phyloP scores from a whole-genome alignment of 768 basidiomycete species.

The Lactarius quietus region DNA sequence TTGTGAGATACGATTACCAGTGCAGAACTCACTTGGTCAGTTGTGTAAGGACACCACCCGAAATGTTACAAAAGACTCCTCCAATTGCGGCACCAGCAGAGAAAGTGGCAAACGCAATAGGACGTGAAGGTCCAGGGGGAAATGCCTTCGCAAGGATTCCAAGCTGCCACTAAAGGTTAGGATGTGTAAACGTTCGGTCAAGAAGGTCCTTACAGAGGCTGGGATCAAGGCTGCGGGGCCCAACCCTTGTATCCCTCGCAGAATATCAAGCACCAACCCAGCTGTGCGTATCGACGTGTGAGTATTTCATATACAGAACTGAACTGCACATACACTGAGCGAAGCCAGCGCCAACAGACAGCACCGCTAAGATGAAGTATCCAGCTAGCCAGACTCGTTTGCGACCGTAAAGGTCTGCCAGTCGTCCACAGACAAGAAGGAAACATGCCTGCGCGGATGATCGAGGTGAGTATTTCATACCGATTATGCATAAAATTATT shows the following conservation, averaged over 20 bases:
- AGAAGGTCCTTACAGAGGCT: slow-evolving; percentile 48
- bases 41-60: slow-evolving; percentile 69
- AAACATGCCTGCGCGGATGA: slow-evolving; percentile 62
- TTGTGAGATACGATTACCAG: background rate
- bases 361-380: slow-evolving; percentile 47
- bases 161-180: slow-evolving; percentile 40
- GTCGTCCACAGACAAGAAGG: slow-evolving; percentile 69
- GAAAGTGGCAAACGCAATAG: slow-evolving; percentile 79
- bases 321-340: slow-evolving; percentile 41
- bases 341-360: slow-evolving; percentile 65
- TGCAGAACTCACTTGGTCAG: slow-evolving; percentile 14
- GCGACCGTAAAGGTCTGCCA: slow-evolving; percentile 78
- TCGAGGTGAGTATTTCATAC: background rate
- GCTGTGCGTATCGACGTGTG: slow-evolving; percentile 35
- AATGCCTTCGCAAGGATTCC: slow-evolving; percentile 83
- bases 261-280: slow-evolving; percentile 57
- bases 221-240: slow-evolving; percentile 76
- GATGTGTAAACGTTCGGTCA: slow-evolving; percentile 5
- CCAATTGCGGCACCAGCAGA: slow-evolving; percentile 84
- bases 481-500: slow-evolving; percentile 20
- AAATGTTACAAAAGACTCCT: slow-evolving; percentile 59
- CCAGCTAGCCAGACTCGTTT: slow-evolving; percentile 66
- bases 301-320: background rate
- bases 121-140: slow-evolving; percentile 60
- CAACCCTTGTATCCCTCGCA: slow-evolving; percentile 78